Evolutionary conservation across 2,329 filamentous ascomycete genomes (phyloP), one percentile per base, ranked within the genome.

Genomic region (Penicillium italicum): DNA sequence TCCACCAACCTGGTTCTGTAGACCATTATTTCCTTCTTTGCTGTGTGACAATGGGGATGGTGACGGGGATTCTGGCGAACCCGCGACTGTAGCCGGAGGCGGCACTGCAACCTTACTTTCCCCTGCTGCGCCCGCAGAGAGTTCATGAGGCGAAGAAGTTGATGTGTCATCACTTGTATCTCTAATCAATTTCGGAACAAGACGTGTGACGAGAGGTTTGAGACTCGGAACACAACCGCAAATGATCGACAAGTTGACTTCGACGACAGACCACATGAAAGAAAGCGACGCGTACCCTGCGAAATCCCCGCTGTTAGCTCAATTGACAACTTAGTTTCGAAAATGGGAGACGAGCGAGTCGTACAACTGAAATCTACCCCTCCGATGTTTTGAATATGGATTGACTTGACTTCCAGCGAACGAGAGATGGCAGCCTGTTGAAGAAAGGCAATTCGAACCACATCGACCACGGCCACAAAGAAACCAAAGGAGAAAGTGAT

Each of bases 231-330:
- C 89, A 66, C 91, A 96, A 40, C 89, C 92, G 68, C 90, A 96
- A 61, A 91, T 87, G 64, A 97, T 91, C 18, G 91, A 92, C 1
- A 95, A 80, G 62, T 96, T 94, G 67, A 96, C 91, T 72, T 97
- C 92, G 51, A 97, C 85, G 12, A 88, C 89, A 16, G 89, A 93
- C 93, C 92, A 97, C 89, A 96, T 93, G 68, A 95, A 87, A 0
- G 90, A 90, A 5, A 91, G 76, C 0, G 90, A 90, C 0, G 90
- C 89, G 68, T 93, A 91, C 86, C 85, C 90, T 52, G 81, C 76
- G 64, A 38, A 49, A 10, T 20, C 5, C 85, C 85, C 55, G 85
- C 9, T 34, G 77, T 62, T 33, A 64, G 56, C 22, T 36, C n/a
- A 7, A 48, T 34, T 44, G 30, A 26, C 11, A 31, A 22, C 1